Conservation (phyloP, 257 asterid genomes). For the Sherardia arvensis region DNA sequence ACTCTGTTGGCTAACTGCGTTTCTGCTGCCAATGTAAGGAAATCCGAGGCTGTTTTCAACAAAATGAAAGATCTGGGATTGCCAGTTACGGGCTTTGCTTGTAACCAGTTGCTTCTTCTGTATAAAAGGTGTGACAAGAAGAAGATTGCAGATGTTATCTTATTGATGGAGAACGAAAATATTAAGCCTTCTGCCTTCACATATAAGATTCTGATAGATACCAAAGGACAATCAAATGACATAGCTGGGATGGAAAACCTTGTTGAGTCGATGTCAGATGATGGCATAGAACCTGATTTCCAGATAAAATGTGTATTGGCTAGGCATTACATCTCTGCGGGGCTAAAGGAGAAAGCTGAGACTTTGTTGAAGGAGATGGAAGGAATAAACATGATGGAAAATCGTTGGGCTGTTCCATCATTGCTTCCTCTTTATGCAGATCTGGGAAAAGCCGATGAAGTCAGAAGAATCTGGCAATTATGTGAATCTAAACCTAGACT, state of each 20-base stretch:
- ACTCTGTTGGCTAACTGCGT: conserved; percentile 59
- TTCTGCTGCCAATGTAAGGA: conserved; percentile 22
- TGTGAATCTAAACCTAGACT: conserved; percentile 43
- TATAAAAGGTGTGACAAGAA: conserved; percentile 47
- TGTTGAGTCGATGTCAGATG: conserved; percentile 55
- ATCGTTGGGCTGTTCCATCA: conserved; percentile 32
- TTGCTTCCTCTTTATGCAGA: conserved; percentile 67
- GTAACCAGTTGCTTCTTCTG: conserved; percentile 59
- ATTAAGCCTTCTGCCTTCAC: conserved; percentile 50
- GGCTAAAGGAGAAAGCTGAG: conserved; percentile 56
- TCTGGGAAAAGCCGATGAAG: conserved; percentile 52
- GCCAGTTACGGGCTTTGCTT: conserved; percentile 41
- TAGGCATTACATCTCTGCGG: conserved; percentile 34
- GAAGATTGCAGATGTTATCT: conserved; percentile 59
- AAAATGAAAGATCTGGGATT: conserved; percentile 50
- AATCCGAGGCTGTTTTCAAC: conserved; percentile 56
- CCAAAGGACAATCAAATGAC: conserved; percentile 52
- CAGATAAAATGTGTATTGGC: conserved; percentile 28
- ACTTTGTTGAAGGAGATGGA: conserved; percentile 54
- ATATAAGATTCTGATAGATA: conserved; percentile 44
- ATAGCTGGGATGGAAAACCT: conserved; percentile 62
- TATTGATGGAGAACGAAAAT: conserved; percentile 59
- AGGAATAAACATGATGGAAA: conserved; percentile 31
- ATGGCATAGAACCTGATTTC: conserved; percentile 39
- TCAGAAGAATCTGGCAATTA: conserved; percentile 12